Evolutionary conservation across 805 yeast species (phyloP), one percentile per base, ranked within the genome.

Genomic region (Yamadazyma takamatsuzukensis): DNA sequence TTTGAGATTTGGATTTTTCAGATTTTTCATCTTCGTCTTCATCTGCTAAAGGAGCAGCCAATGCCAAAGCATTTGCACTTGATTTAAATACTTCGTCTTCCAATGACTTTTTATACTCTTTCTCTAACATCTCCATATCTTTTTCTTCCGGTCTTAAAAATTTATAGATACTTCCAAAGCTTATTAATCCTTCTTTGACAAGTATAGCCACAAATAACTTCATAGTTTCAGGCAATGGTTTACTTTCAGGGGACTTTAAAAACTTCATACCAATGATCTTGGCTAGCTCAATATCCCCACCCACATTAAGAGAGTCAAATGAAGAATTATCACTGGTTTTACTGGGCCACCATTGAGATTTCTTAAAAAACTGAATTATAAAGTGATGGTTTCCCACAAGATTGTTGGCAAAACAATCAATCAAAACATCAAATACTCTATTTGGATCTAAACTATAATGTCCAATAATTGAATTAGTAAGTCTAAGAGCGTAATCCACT

Each of bases 31-130:
- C 58, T n/a, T 75, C 83, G 13, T 76, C 84, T 21, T 82, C 90
- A 23, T 76, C 78, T 3, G 70, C 66, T 23, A 89, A 63, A 0
- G 96, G 95, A 7, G 93, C 93, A 5, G 96, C 96, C 45, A 88
- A 53, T 0, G 97, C 93, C 30, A 89, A 60, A 0, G 95, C 95
- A 40, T 82, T 84, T 0, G 85, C 81, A 15, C 75, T 70, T 0
- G 89, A 81, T 40, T 67, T 64, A 45, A 69, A 65, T 0, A 83
- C 74, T 37, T 76, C 72, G 9, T 75, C 75, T 11, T 78, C 78
- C 36, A 69, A 45, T 7, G 68, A 63, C 18, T 61, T 58, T 22
- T 72, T 68, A 49, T 76, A 72, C 4, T 52, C 49, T 1, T 56
- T 58, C 23, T 76, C 70, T 18, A 77, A 59, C 7, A 47, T 45